A percentile compares a stretch with the other conserved stretches of the same genome.
phyloP scores from a whole-genome alignment of 2,329 filamentous ascomycete genomes.

The Apiospora arundinis region DNA sequence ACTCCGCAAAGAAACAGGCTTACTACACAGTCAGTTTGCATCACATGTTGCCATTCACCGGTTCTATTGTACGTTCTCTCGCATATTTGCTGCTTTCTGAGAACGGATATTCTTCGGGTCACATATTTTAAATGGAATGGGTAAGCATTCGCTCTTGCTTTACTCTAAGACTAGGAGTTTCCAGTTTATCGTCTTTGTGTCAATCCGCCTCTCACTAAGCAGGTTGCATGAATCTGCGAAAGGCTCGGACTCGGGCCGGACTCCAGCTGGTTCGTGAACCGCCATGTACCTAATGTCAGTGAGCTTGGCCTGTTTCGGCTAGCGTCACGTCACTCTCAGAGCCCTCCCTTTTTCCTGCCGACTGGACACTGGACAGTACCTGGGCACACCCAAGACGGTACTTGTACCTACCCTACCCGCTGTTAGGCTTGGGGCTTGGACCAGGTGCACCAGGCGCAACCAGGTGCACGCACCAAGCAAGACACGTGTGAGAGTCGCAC shows the following conservation, averaged over 20 bases:
- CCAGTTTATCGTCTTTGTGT: conserved; percentile 2
- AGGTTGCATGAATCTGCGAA: conserved; percentile 9
- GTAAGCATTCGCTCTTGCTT: neutral
- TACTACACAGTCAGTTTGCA: neutral
- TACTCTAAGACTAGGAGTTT: neutral
- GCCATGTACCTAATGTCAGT: neutral
- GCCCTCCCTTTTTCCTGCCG: neutral
- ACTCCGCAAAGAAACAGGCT: neutral
- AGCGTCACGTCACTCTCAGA: neutral
- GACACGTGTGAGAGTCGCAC: conserved; percentile 16
- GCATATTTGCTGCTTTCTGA: neutral
- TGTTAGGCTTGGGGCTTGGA: conserved; percentile 16
- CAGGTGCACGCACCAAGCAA: conserved; percentile 10
- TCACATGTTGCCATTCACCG: neutral
- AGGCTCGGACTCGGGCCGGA: neutral
- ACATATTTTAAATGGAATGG: neutral
- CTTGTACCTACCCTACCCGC: neutral
- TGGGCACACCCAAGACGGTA: neutral
- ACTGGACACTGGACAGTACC: too few species aligned
- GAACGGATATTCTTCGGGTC: neutral
- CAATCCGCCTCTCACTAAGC: neutral
- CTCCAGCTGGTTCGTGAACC: conserved; percentile 2
- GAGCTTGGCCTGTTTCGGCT: neutral
- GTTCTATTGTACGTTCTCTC: neutral
- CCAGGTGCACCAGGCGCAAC: conserved; percentile 5